Evolutionary conservation across 495 filamentous ascomycete species (phyloP).

Genomic region (Tuber indicum): DNA sequence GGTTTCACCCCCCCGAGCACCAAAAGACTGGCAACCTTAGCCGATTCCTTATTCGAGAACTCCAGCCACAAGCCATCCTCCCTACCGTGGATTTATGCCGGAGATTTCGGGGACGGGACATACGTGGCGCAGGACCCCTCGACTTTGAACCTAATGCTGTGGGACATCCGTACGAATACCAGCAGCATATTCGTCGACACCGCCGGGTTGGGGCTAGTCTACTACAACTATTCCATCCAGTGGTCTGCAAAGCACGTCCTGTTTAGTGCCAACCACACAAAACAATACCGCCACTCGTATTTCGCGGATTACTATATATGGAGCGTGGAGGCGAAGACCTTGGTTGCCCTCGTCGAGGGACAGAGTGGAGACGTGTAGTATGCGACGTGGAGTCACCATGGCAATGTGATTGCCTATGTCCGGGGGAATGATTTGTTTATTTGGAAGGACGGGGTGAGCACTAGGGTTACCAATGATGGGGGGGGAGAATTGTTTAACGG

Average conservation of each 20-base stretch:
- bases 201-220: conserved; percentile 23
- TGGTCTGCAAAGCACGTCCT: conserved; percentile 48
- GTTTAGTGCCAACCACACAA: conserved; percentile 51
- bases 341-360: conserved; percentile 47
- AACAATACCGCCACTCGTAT: conserved; percentile 54
- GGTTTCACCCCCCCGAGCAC: background rate
- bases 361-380: conserved; percentile 54
- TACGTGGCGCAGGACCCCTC: conserved; percentile 42
- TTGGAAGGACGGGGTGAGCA: conserved; percentile 47
- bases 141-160: conserved; percentile 46
- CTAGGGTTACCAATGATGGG: conserved; percentile 52
- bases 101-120: conserved; percentile 48
- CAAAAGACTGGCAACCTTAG: conserved; percentile 46
- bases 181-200: conserved; percentile 47
- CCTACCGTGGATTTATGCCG: conserved; percentile 46
- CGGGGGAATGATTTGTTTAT: conserved; percentile 53
- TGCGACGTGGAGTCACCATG: conserved; percentile 48
- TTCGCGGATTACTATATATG: conserved; percentile 54
- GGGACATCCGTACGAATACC: conserved; percentile 49
- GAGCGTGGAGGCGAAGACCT: conserved; percentile 47
- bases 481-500: conserved; percentile 54
- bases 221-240: conserved; percentile 44
- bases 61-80: conserved; percentile 42
- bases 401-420: conserved; percentile 53
- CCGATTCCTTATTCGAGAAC: conserved; percentile 43